A percentile compares a stretch with the other conserved stretches of the same genome.
These are phyloP conservation scores for Plasmopara muralis DNA, from an alignment of 352 stramenopile species.

Conservation along the genomic window DNA sequence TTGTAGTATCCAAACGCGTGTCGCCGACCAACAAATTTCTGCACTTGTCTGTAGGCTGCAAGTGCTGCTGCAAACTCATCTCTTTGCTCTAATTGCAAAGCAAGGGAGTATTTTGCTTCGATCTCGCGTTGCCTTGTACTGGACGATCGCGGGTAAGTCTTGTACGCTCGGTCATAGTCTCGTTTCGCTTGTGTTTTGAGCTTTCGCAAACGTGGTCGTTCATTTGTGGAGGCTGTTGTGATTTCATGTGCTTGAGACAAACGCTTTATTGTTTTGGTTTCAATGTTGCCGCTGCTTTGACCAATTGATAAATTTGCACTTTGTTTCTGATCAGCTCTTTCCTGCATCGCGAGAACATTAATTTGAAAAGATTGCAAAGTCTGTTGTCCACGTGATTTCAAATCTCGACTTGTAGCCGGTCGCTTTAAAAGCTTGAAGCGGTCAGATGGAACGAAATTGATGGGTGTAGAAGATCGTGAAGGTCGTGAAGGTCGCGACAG, in stretches of 20 bases:
- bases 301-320: neutral
- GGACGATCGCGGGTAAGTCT: constrained; percentile 24
- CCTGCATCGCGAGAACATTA: too few species aligned
- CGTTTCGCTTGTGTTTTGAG: constrained; percentile 46
- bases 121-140: constrained; percentile 11
- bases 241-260: constrained; percentile 17
- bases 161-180: constrained; percentile 35
- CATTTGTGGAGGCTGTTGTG: constrained; percentile 31
- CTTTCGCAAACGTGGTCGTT: constrained; percentile 32
- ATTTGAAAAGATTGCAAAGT: too few species aligned
- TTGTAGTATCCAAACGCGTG: constrained; percentile 53
- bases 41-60: constrained; percentile 30
- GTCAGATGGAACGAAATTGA: constrained; percentile 1
- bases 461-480: constrained; percentile 19
- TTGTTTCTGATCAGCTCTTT: too few species aligned
- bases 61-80: constrained; percentile 27
- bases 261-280: constrained; percentile 3
- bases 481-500: constrained; percentile 8
- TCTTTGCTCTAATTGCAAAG: constrained; percentile 41
- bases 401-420: neutral
- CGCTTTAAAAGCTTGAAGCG: constrained; percentile 12
- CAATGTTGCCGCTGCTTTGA: neutral
- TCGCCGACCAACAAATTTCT: constrained; percentile 14
- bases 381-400: too few species aligned
- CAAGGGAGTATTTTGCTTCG: constrained; percentile 41